These are phyloP conservation scores for Papiliotrema fonsecae DNA, from an alignment of 1,284 basidiomycete species.

Conservation along the genomic window DNA sequence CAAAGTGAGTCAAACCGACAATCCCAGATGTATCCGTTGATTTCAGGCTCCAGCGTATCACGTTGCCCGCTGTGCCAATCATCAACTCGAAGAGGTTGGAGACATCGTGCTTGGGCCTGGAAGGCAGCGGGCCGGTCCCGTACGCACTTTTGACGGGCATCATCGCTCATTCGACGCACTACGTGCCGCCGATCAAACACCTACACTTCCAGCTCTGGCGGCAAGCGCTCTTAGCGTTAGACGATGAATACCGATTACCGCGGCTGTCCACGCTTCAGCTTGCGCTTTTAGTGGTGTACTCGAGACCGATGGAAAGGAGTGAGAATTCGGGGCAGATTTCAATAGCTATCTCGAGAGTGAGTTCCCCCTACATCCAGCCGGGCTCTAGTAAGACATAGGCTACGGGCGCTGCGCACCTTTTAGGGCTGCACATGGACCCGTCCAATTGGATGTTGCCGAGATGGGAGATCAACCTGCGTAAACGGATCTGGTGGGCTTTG, in stretches of 20 bases:
- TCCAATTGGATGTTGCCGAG: constrained; percentile 38
- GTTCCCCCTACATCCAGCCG: constrained; percentile 1
- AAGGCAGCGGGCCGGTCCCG: constrained; percentile 19
- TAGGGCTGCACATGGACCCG: constrained; percentile 42
- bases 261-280: constrained; percentile 34
- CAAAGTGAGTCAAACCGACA: constrained; percentile 4
- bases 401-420: constrained; percentile 36
- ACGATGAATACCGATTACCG: constrained; percentile 41
- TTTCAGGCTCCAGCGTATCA: constrained; percentile 15
- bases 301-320: constrained; percentile 17
- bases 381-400: constrained; percentile 10
- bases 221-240: constrained; percentile 27
- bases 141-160: constrained; percentile 33
- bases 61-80: constrained; percentile 35
- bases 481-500: constrained; percentile 42
- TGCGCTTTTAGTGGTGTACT: constrained; percentile 26
- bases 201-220: constrained; percentile 32
- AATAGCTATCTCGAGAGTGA: constrained; percentile 26
- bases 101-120: constrained; percentile 10
- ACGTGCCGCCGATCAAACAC: constrained; percentile 23
- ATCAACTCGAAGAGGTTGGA: constrained; percentile 28
- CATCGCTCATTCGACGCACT: constrained; percentile 30
- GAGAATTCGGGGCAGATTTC: constrained; percentile 30
- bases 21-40: background rate
- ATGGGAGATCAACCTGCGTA: constrained; percentile 41